A percentile compares a stretch with the other conserved stretches of the same genome.
These are phyloP conservation scores for Paramecium octaurelia DNA, from an alignment of 73 alveolate genomes.

Conservation along the genomic window DNA sequence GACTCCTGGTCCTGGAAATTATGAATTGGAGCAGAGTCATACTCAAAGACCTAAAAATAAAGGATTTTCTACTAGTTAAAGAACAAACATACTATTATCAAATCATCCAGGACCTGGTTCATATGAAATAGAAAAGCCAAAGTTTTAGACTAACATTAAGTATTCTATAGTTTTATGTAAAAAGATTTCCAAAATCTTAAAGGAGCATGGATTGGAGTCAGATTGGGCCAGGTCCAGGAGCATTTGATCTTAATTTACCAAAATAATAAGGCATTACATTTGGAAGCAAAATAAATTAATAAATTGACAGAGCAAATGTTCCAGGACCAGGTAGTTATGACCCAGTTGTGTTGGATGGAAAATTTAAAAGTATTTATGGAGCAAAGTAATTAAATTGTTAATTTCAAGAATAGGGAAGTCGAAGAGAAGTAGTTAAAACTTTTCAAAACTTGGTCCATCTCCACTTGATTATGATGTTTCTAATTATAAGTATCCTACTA, in stretches of 20 bases:
- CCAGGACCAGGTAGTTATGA: constrained; percentile 50
- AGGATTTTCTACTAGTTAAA: constrained; percentile 25
- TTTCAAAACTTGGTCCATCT: neutral
- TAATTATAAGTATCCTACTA: neutral
- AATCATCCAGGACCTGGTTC: constrained; percentile 44
- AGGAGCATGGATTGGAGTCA: neutral
- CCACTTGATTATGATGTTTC: constrained; percentile 39
- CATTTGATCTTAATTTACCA: neutral
- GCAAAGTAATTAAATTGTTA: neutral
- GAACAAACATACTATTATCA: neutral
- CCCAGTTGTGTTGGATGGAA: neutral
- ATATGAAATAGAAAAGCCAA: neutral
- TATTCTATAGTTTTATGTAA: neutral
- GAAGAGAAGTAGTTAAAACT: neutral
- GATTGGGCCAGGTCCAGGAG: constrained; percentile 40
- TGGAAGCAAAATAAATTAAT: neutral
- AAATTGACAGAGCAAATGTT: neutral
- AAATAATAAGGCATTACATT: neutral
- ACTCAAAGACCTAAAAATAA: neutral
- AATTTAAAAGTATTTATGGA: neutral
- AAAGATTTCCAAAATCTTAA: constrained; percentile 34
- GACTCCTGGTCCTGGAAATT: constrained; percentile 37
- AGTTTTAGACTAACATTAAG: neutral
- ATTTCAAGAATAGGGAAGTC: neutral
- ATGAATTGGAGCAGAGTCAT: neutral